Evolutionary conservation across 2,329 filamentous ascomycete genomes (phyloP).

Genomic region (Paraphoma chrysanthemicola): DNA sequence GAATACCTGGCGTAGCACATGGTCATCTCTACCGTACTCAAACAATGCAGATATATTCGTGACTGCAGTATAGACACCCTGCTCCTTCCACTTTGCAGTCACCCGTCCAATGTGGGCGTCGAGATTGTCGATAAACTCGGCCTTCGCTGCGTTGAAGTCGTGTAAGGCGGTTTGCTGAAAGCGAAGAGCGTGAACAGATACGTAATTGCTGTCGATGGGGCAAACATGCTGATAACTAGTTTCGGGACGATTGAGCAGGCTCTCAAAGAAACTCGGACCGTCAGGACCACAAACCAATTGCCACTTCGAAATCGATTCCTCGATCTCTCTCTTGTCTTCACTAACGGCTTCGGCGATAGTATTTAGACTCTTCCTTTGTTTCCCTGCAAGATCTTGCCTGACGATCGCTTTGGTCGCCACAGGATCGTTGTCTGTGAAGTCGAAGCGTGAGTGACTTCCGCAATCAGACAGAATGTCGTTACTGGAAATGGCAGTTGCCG

Average conservation of each 20-base stretch:
- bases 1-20: conserved; percentile 44
- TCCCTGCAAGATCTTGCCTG: too few species aligned
- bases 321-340: too few species aligned
- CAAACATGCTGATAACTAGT: conserved; percentile 41
- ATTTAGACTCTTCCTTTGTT: too few species aligned
- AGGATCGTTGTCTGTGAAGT: too few species aligned
- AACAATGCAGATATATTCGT: conserved; percentile 62
- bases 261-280: too few species aligned
- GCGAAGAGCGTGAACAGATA: conserved; percentile 69
- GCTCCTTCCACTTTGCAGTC: conserved; percentile 62
- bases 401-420: too few species aligned
- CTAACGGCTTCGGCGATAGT: too few species aligned
- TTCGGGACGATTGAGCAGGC: conserved; percentile 47
- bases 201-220: conserved; percentile 65
- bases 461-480: too few species aligned
- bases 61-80: conserved; percentile 66
- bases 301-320: too few species aligned
- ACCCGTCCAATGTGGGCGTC: conserved; percentile 64
- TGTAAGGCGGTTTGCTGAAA: conserved; percentile 62
- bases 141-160: conserved; percentile 54
- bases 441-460: too few species aligned
- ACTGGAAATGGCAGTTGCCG: too few species aligned
- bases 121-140: conserved; percentile 62
- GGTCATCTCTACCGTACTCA: conserved; percentile 59
- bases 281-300: too few species aligned